Percentiles rank a stretch among this genome's conserved stretches.
phyloP scores from a whole-genome alignment of 179 eudicot species.

The Patellifolia procumbens region DNA sequence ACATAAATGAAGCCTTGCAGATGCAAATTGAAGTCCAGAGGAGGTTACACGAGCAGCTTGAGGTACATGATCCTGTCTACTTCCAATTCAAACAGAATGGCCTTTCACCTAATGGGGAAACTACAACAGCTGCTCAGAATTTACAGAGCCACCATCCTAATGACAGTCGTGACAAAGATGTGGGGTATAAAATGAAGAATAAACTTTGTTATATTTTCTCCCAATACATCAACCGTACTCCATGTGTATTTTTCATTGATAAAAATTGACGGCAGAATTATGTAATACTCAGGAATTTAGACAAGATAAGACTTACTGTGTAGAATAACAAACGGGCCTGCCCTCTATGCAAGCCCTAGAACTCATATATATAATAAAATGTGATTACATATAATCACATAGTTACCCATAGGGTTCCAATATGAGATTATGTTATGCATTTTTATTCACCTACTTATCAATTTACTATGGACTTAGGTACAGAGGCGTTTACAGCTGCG shows the following conservation, averaged over 20 bases:
- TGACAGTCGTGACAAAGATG: slow-evolving; percentile 43
- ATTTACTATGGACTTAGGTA: slow-evolving; percentile 50
- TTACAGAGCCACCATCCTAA: slow-evolving; percentile 43
- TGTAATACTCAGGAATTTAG: background rate
- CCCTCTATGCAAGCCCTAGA: no score
- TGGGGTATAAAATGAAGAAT: slow-evolving; percentile 42
- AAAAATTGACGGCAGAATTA: background rate
- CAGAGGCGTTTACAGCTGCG: slow-evolving; percentile 85
- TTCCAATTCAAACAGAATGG: no score
- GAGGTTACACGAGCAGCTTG: slow-evolving; percentile 86
- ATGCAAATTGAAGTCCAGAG: slow-evolving; percentile 93
- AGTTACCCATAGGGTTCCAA: no score
- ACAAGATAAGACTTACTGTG: background rate
- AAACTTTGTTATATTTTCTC: slow-evolving; percentile 34
- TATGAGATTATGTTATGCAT: slow-evolving; percentile 1
- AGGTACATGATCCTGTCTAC: slow-evolving; percentile 80
- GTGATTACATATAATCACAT: no score
- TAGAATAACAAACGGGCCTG: slow-evolving; percentile 17
- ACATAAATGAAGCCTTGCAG: slow-evolving; percentile 74
- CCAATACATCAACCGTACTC: slow-evolving; percentile 20
- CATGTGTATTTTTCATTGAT: background rate
- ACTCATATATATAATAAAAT: no score
- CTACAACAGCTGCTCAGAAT: slow-evolving; percentile 39
- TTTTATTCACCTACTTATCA: slow-evolving; percentile 5
- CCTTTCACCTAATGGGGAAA: no score